Base-by-base conservation (phyloP, 768 basidiomycete genomes). In the Cyathus striatus region DNA sequence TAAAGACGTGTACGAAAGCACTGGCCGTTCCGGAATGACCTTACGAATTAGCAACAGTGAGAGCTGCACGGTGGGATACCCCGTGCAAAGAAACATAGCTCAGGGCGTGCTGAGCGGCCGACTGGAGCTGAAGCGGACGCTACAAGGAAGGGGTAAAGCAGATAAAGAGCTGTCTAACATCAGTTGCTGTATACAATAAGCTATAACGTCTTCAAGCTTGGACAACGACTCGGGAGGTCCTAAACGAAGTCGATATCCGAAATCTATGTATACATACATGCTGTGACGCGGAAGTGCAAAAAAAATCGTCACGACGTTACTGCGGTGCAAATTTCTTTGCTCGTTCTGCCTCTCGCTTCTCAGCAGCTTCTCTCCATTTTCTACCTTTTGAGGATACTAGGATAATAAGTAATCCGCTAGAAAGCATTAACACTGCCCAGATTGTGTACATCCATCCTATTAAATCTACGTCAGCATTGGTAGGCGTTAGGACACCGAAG, bases 381-480 rank as follows among this genome's bases (percentile, higher is more conserved):
- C 58, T 64, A 0, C 85, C 87, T 59, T 79, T 79, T 64, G 61
- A 61, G 46, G 73, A 66, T 2, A 86, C 78, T 3, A 87, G 60
- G 16, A 85, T 48, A 17, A 86, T 69, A 13, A 86, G 65, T 2
- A 71, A 46, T 32, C 78, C 79, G 27, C 70, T 72, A 22, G 80
- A 34, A 1, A 74, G 48, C 54, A 88, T 52, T 0, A 90, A 30
- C 7, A 55, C 59, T 6, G 65, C 63, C 65, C 69, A 85, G 2
- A 88, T 68, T 1, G 85, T 83, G 57, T 90, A 92, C 44, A 85
- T 66, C 58, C 88, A 74, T 14, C 73, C 72, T 73, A 44, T 13
- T n/a, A n/a, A n/a, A n/a, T n/a, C n/a, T n/a, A n/a, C n/a, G n/a
- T n/a, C n/a, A n/a, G n/a, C n/a, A n/a, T n/a, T n/a, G n/a, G n/a